Conservation (phyloP, 441 rosid species). For the Adansonia madagascariensis region DNA sequence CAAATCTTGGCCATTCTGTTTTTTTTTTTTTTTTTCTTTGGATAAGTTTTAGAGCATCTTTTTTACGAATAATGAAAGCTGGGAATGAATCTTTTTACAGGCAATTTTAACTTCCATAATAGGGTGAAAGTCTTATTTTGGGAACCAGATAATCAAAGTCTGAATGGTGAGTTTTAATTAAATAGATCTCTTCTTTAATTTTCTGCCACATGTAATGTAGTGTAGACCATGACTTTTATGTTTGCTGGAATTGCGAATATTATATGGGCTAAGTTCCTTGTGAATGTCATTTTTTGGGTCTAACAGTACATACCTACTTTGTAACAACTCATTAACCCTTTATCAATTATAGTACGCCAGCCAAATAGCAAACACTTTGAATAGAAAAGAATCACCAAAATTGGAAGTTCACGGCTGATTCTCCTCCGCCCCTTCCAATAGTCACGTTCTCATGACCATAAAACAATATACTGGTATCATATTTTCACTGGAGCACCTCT, state of each 20-base stretch:
- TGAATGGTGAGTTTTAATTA: slow-evolving; percentile 65
- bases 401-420: background rate
- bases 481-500: background rate
- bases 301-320: background rate
- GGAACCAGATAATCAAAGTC: slow-evolving; percentile 40
- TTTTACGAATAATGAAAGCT: no score
- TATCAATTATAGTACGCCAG: background rate
- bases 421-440: background rate
- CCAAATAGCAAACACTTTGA: background rate
- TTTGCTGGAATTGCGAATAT: background rate
- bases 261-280: background rate
- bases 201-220: slow-evolving; percentile 73
- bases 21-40: no score
- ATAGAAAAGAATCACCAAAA: background rate
- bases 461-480: no score
- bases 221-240: slow-evolving; percentile 59
- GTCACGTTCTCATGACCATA: background rate
- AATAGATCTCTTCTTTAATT: slow-evolving; percentile 66
- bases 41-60: no score
- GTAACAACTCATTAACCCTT: background rate
- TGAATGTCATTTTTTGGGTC: background rate
- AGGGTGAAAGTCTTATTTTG: slow-evolving; percentile 20
- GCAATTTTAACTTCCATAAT: background rate
- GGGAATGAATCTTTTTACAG: background rate
- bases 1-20: background rate